Percentiles rank a stretch among this genome's conserved stretches.
phyloP scores from a whole-genome alignment of 768 basidiomycete genomes.

The Pisolithus albus region DNA sequence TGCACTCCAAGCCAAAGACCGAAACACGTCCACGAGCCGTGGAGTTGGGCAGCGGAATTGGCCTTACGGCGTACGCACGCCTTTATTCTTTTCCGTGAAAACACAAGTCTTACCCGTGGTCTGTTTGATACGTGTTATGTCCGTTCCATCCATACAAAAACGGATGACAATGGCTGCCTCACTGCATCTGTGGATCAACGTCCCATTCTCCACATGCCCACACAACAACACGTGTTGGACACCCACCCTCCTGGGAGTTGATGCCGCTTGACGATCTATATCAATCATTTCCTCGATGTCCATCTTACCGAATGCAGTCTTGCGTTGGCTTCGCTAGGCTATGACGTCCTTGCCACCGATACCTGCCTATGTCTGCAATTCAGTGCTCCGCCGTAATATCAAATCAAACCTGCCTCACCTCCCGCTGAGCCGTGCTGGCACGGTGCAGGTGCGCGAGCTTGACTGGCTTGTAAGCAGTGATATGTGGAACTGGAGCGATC shows the following conservation, averaged over 20 bases:
- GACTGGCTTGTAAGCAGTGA: slow-evolving; percentile 61
- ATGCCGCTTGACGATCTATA: neutral
- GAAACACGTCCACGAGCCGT: slow-evolving; percentile 39
- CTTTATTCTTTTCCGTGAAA: neutral
- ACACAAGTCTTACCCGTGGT: neutral
- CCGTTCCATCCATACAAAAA: neutral
- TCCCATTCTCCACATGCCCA: neutral
- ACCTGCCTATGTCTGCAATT: slow-evolving; percentile 51
- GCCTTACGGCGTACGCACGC: slow-evolving; percentile 61
- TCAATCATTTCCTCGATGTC: neutral
- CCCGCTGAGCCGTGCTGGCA: slow-evolving; percentile 32
- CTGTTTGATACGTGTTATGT: neutral
- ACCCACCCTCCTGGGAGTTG: neutral
- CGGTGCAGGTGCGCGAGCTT: slow-evolving; percentile 54
- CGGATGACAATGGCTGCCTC: neutral
- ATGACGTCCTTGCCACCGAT: slow-evolving; percentile 75
- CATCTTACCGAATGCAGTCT: slow-evolving; percentile 36
- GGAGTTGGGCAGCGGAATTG: slow-evolving; percentile 81
- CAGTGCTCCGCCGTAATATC: slow-evolving; percentile 62
- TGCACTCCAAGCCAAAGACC: neutral
- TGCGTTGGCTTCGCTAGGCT: slow-evolving; percentile 59
- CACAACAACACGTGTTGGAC: no score
- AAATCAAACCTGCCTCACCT: slow-evolving; percentile 34
- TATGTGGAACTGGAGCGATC: slow-evolving; percentile 47
- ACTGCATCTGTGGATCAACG: neutral